Evolutionary conservation across 495 filamentous ascomycete genomes (phyloP).

Genomic region (Penicillium cataractarum): DNA sequence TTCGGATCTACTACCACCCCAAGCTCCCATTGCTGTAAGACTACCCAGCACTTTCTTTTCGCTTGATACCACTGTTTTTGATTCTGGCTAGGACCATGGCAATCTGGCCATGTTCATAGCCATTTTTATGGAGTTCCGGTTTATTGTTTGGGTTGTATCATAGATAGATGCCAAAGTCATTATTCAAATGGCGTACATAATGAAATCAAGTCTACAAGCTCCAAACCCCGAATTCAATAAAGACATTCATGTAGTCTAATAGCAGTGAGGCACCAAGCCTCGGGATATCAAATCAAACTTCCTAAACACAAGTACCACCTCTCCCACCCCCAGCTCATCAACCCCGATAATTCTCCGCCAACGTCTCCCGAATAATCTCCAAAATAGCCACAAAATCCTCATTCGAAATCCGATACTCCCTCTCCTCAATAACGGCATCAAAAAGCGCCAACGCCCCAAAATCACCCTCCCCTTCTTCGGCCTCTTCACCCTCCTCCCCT

Average conservation of each 20-base stretch:
- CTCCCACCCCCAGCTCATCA: conserved; percentile 12
- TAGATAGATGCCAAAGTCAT: conserved; percentile 1
- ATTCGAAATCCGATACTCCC: conserved; percentile 42
- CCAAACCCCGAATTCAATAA: not conserved
- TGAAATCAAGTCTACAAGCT: not conserved
- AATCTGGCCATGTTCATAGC: not conserved
- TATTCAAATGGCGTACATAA: not conserved
- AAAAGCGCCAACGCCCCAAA: conserved; percentile 44
- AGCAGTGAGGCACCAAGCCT: not conserved
- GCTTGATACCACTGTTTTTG: conserved; percentile 12
- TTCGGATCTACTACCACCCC: not conserved
- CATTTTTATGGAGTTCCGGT: not conserved
- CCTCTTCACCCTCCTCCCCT: conserved; percentile 24
- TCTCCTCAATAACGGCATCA: conserved; percentile 50
- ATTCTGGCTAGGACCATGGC: not conserved
- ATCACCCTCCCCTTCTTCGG: conserved; percentile 35
- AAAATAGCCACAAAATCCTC: conserved; percentile 42
- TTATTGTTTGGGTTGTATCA: not conserved
- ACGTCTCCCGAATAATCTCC: conserved; percentile 40
- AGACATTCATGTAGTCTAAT: not conserved
- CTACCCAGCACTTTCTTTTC: not conserved
- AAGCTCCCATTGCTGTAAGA: not conserved
- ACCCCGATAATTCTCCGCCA: conserved; percentile 29
- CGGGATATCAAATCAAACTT: conserved; percentile 10
- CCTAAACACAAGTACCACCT: not conserved